Evolutionary conservation across 2,329 filamentous ascomycete species (phyloP), one percentile per base, ranked within the genome.

Genomic region (Cladosporium velox): DNA sequence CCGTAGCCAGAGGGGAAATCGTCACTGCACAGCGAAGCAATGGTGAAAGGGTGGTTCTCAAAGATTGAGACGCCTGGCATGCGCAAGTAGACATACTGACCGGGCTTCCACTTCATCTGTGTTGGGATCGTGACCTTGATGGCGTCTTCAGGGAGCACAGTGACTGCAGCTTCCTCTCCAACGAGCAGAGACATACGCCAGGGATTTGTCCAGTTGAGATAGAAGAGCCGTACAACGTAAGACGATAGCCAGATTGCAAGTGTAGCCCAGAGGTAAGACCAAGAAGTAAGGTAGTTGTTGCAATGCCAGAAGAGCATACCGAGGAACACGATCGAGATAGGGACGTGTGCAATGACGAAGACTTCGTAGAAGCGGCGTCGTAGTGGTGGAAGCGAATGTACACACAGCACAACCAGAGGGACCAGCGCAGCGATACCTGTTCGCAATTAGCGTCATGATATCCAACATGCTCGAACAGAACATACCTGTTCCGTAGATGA

Each of bases 71-170:
- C 93, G 1, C 92, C 92, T 0, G 94, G 94, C 90, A 98, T 96
- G 62, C 94, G 88, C 24, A 98, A 84, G 76, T 97, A 98, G 21
- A 97, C 91, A 72, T 96, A 97, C 78, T 98, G 95, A 5, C 94
- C 95, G 0, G 94, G 93, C 75, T 88, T 90, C 94, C 94, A 98
- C 68, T 87, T 89, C 85, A 96, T 91, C 77, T 94, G 92, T 0
- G 94, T 97, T 0, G 94, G 93, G 60, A 98, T 91, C 0, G 94
- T 97, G 71, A 98, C 87, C 77, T 97, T 97, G 80, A 98, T 90
- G n/a, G 92, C 92, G 74, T 96, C 94, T 73, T 97, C 93, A 2
- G 92, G 89, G 82, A 98, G 89, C 28, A 97, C 84, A 0, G 92
- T 95, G 47, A 97, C 89, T 30, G 92, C 91, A 0, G 92, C 93